These are phyloP conservation scores for Thelonectria rubi DNA, from an alignment of 2,329 filamentous ascomycete species.

Conservation along the genomic window DNA sequence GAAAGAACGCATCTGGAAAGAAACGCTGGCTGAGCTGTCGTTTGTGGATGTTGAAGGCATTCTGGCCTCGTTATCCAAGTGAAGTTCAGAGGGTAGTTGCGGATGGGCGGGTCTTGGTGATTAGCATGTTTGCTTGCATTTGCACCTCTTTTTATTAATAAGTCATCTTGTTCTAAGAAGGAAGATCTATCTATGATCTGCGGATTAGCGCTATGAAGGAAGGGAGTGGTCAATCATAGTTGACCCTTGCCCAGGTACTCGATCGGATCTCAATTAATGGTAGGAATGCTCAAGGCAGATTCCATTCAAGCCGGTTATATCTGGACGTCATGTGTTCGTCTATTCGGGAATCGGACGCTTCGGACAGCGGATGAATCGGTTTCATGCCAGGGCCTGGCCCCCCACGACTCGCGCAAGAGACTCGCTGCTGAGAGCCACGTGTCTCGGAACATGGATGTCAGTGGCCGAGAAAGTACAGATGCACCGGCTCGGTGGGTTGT, in stretches of 20 bases:
- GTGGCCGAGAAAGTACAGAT: slow-evolving; percentile 1
- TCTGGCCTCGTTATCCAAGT: slow-evolving; percentile 24
- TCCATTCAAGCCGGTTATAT: background rate
- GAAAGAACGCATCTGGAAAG: slow-evolving; percentile 51
- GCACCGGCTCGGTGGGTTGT: background rate
- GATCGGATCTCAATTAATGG: background rate
- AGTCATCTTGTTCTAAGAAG: background rate
- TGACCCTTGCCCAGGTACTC: background rate
- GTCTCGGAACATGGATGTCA: slow-evolving; percentile 4
- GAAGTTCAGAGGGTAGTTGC: background rate
- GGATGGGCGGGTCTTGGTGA: background rate
- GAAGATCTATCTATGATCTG: background rate
- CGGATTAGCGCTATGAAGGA: background rate
- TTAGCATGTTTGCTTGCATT: background rate
- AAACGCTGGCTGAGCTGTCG: slow-evolving; percentile 48
- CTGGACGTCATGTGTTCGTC: background rate
- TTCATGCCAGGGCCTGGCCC: slow-evolving; percentile 10
- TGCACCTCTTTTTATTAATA: background rate
- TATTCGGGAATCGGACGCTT: background rate
- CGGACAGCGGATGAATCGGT: background rate
- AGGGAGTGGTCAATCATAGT: background rate
- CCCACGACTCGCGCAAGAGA: slow-evolving; percentile 10
- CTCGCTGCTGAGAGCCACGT: slow-evolving; percentile 10
- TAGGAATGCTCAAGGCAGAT: background rate
- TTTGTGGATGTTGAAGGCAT: slow-evolving; percentile 43